A percentile compares a stretch with the other conserved stretches of the same genome.
Evolutionary conservation across 2,329 filamentous ascomycete genomes (phyloP).

Genomic region (Cercospora zeina): DNA sequence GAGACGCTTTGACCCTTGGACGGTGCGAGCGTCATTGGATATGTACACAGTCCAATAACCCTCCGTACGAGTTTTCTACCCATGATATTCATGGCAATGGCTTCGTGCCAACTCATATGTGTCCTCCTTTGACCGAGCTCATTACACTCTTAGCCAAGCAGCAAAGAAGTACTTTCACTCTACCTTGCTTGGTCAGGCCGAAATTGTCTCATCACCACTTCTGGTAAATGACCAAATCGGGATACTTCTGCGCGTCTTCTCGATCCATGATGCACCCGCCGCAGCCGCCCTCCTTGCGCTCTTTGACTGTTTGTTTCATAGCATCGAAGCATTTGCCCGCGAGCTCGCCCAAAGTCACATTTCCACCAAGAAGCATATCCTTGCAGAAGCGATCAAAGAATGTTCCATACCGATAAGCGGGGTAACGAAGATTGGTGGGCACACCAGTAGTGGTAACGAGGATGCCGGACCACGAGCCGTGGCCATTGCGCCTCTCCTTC

Average conservation of each 20-base stretch:
- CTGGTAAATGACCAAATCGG: background rate
- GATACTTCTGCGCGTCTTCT: background rate
- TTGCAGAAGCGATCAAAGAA: too few species aligned
- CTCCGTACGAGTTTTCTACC: too few species aligned
- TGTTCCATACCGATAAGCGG: too few species aligned
- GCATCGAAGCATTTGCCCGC: background rate
- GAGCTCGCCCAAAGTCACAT: background rate
- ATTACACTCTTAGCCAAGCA: too few species aligned
- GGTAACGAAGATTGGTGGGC: too few species aligned
- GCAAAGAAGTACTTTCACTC: too few species aligned
- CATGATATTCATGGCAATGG: too few species aligned
- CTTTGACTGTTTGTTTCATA: background rate
- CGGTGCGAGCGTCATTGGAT: background rate
- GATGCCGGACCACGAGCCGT: background rate
- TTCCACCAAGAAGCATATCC: background rate
- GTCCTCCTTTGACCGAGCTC: too few species aligned
- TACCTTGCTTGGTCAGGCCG: too few species aligned
- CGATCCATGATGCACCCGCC: background rate
- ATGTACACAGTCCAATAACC: background rate
- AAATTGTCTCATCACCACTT: too few species aligned
- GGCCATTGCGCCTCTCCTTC: background rate
- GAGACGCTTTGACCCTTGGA: background rate
- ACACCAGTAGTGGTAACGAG: background rate
- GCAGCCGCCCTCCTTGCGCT: background rate
- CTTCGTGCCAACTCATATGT: too few species aligned